Evolutionary conservation across 805 yeast species (phyloP), one percentile per base, ranked within the genome.

Genomic region (Debaryomyces prosopidis): DNA sequence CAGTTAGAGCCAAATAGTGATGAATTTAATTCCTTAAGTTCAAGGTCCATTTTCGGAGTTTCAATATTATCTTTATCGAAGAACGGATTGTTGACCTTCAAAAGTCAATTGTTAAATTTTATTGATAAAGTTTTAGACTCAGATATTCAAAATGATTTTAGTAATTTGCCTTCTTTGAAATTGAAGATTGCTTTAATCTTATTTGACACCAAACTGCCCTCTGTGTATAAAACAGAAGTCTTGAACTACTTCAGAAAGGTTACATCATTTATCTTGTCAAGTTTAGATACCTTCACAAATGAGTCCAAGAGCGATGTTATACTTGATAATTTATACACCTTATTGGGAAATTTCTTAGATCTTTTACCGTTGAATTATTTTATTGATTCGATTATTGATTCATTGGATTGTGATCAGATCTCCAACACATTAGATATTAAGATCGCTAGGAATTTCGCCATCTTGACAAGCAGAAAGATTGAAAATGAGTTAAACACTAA

Each of bases 331-430:
- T 65, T 84, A 43, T 81, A 81, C 59, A 74, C 71, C 20, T 65
- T 88, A 41, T 71, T 92, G 51, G 79, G 82, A 28, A 80, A 79
- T 52, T 68, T 84, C 50, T 68, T 92, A 47, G 81, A 82, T 46
- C 71, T 89, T 49, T 70, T 92, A 43, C 97, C 98, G 26, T 78
- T 90, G 51, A 76, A 76, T 49, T 78, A 81, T 52, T 91, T 88
- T 61, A 84, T 85, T 23, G 70, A 75, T 14, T 80, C 96, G 1
- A 76, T 87, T 18, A 49, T 66, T 14, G 68, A 66, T 16, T 62
- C 72, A 0, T 69, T 79, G 50, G 58, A 71, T 35, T 54, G 54
- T 4, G 55, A 51, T 8, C 55, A 55, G 23, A 55, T 60, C 10
- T 55, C 70, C 3, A 65, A 69, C 42, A 49, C 62, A 2, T 55